Evolutionary conservation across 2,329 filamentous ascomycete species (phyloP), one percentile per base, ranked within the genome.

Genomic region (Penicillium sp.): DNA sequence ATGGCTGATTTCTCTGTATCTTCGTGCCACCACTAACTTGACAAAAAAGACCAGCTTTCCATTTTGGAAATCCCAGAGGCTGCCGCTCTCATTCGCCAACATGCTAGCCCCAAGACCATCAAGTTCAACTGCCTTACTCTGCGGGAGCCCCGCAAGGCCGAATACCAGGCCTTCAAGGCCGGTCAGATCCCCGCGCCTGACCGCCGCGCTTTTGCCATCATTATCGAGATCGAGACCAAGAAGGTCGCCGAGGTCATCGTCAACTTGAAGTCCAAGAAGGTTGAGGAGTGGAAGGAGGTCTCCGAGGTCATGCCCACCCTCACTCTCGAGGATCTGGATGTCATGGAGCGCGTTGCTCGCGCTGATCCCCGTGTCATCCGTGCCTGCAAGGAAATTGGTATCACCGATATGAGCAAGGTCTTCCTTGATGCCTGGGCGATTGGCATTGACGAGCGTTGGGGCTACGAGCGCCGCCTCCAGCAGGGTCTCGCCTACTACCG

Each of bases 91-190:
- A 60, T 68, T 45, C 64, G 65, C 8, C 58, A 66, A n/a, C 59
- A 66, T 53, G 59, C 54, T n/a, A 62, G 50, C 45, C 66, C 65
- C 21, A 65, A 63, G 49, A 56, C 63, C 12, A 45, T 70, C 57
- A 71, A 70, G 28, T 72, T 71, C 58, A 69, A 70, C 57, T 71
- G 67, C 57, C 59, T 70, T 85, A 81, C 41, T 82, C 86, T 51
- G 81, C 87, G 53, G 79, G 80, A 70, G 43, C 67, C 67, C 12
- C 51, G 1, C 83, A 70, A 69, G 53, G 54, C 54, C 23, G 65
- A 70, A 43, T 69, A 69, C 50, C 41, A 57, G 24, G 63, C 66
- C n/a, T 69, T 80, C 49, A 64, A 63, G 21, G 53, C 56, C 15
- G 65, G 66, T 3, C 53, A 53, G n/a, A 62, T 62, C 2, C 64